These are phyloP conservation scores for Ophiorrhiza pumila DNA, from an alignment of 257 asterid species.

Conservation along the genomic window DNA sequence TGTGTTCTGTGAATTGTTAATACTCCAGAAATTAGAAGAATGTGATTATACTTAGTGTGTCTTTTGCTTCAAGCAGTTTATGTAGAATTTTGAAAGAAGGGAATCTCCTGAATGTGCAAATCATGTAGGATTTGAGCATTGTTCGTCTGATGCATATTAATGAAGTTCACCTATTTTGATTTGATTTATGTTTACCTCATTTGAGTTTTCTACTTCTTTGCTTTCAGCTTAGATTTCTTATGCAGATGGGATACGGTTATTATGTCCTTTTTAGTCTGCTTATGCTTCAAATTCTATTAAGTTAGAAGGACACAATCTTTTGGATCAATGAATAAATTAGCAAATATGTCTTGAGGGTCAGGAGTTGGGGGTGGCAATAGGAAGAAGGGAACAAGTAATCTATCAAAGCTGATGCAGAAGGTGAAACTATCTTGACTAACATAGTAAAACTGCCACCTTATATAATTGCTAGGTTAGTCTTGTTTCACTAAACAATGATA, in stretches of 20 bases:
- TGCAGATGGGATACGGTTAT: background rate
- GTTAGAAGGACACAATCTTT: background rate
- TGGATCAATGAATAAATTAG: background rate
- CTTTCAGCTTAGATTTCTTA: background rate
- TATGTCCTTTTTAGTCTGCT: background rate
- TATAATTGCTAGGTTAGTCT: background rate
- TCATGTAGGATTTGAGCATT: background rate
- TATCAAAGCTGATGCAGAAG: background rate
- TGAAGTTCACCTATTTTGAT: background rate
- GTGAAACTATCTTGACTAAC: background rate
- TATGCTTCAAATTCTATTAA: background rate
- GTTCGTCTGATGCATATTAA: background rate
- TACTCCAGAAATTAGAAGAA: background rate
- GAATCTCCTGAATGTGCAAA: background rate
- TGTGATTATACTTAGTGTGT: background rate
- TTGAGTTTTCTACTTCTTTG: background rate
- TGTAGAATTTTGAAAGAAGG: background rate
- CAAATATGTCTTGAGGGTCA: background rate
- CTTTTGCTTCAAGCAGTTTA: background rate
- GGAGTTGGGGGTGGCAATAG: too few relatives aligned
- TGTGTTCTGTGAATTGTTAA: background rate
- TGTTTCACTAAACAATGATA: background rate
- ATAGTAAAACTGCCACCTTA: background rate
- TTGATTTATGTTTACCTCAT: background rate
- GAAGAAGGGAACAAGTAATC: background rate